phyloP scores from a whole-genome alignment of 2,329 filamentous ascomycete genomes.

The Teratosphaeria epicoccoides region DNA sequence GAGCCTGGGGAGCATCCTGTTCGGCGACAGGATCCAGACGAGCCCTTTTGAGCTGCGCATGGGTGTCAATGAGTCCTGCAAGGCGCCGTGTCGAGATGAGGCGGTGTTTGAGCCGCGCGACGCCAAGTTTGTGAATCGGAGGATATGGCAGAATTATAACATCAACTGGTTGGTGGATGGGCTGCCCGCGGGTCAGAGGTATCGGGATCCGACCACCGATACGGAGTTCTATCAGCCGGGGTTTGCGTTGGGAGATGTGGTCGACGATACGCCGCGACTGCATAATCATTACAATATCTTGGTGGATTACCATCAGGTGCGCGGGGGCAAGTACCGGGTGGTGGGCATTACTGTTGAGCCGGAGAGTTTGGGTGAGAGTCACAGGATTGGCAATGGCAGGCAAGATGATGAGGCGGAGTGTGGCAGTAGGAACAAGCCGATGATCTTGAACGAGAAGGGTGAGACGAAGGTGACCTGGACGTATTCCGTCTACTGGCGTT shows the following conservation, averaged over 20 bases:
- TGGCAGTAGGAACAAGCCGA: constrained; percentile 42
- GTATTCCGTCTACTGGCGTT: constrained; percentile 83
- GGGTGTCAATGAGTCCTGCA: constrained; percentile 79
- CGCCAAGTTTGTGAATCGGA: constrained; percentile 68
- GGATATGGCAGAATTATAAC: constrained; percentile 78
- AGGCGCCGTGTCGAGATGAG: constrained; percentile 56
- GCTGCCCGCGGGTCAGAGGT: constrained; percentile 76
- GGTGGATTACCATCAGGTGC: constrained; percentile 82
- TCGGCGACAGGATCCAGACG: constrained; percentile 95
- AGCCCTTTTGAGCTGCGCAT: constrained; percentile 86
- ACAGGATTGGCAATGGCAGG: constrained; percentile 38
- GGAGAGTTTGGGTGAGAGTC: constrained; percentile 53
- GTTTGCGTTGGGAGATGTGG: constrained; percentile 58
- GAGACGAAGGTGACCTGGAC: constrained; percentile 66
- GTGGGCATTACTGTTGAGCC: constrained; percentile 88
- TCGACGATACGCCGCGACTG: constrained; percentile 50
- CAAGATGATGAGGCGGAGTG: constrained; percentile 48
- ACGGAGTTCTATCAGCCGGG: constrained; percentile 83
- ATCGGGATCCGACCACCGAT: constrained; percentile 63
- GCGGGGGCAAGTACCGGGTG: constrained; percentile 64
- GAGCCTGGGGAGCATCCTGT: constrained; percentile 88
- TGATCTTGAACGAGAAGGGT: constrained; percentile 56
- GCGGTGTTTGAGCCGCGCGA: constrained; percentile 55
- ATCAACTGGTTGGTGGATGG: constrained; percentile 95
- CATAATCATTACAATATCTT: constrained; percentile 96